Evolutionary conservation across 306 rosid genomes (phyloP).

Genomic region (Cucumis hystrix): DNA sequence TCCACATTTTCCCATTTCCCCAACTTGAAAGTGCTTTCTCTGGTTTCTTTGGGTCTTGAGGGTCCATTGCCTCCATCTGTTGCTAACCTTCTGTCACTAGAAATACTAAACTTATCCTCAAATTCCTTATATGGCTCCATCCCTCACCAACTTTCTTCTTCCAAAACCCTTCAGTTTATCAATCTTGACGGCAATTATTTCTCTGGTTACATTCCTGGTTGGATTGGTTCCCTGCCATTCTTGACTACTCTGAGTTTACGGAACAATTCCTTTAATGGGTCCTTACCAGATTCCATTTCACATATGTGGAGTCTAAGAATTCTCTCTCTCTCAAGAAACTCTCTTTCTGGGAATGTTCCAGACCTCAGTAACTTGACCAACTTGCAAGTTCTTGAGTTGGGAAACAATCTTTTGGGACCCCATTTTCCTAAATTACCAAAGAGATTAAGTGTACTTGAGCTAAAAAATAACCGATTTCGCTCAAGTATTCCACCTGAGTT

Average conservation of each 20-base stretch:
- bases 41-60: conserved; percentile 62
- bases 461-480: conserved; percentile 56
- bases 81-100: conserved; percentile 39
- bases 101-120: conserved; percentile 64
- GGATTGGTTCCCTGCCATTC: conserved; percentile 44
- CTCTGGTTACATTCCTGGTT: conserved; percentile 39
- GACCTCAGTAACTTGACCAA: conserved; percentile 43
- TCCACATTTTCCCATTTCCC: conserved; percentile 30
- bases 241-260: conserved; percentile 62
- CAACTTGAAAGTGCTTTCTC: conserved; percentile 60
- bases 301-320: conserved; percentile 40
- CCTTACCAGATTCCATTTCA: conserved; percentile 45
- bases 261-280: conserved; percentile 46
- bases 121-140: conserved; percentile 52
- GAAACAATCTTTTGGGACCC: conserved; percentile 58
- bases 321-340: conserved; percentile 55
- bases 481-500: conserved; percentile 41
- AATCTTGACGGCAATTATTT: conserved; percentile 61
- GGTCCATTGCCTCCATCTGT: conserved; percentile 54
- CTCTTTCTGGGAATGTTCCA: conserved; percentile 58
- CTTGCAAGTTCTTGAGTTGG: conserved; percentile 62
- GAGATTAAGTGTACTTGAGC: conserved; percentile 50
- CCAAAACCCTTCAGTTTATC: conserved; percentile 54
- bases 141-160: conserved; percentile 39
- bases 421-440: conserved; percentile 55